These are phyloP conservation scores for Bullera alba DNA, from an alignment of 768 basidiomycete species.

Conservation along the genomic window DNA sequence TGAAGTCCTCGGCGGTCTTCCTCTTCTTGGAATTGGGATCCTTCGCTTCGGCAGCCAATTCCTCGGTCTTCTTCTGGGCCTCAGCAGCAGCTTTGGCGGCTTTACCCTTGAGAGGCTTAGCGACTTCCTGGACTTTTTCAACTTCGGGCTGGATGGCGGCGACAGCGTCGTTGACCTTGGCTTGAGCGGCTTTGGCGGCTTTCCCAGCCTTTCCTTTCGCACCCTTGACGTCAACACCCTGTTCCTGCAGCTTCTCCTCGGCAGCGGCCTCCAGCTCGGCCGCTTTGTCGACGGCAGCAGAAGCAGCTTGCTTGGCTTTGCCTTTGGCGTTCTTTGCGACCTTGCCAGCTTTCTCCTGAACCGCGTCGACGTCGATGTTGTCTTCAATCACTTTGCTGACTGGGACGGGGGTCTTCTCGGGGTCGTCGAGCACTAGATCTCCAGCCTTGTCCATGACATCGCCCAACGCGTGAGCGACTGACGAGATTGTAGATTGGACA, in stretches of 20 bases:
- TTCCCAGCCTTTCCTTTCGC: constrained; percentile 16
- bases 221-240: constrained; percentile 14
- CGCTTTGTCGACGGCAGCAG: constrained; percentile 5
- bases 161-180: constrained; percentile 9
- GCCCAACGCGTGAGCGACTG: constrained; percentile 1
- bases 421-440: constrained; percentile 8
- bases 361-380: not conserved
- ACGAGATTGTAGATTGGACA: constrained; percentile 1
- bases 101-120: constrained; percentile 18
- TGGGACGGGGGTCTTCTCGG: not conserved
- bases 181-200: constrained; percentile 8
- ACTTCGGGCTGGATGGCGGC: constrained; percentile 14
- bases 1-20: constrained; percentile 37
- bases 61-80: constrained; percentile 10
- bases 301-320: constrained; percentile 6
- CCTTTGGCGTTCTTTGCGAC: constrained; percentile 11
- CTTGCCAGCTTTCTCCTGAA: constrained; percentile 5
- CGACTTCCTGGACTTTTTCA: constrained; percentile 11
- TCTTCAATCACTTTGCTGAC: not conserved
- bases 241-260: constrained; percentile 9
- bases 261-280: constrained; percentile 11
- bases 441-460: constrained; percentile 10
- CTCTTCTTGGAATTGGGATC: constrained; percentile 31
- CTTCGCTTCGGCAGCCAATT: constrained; percentile 12
- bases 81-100: constrained; percentile 11